Base-by-base conservation (phyloP, 495 filamentous ascomycete genomes). In the Lichina pygmaea region DNA sequence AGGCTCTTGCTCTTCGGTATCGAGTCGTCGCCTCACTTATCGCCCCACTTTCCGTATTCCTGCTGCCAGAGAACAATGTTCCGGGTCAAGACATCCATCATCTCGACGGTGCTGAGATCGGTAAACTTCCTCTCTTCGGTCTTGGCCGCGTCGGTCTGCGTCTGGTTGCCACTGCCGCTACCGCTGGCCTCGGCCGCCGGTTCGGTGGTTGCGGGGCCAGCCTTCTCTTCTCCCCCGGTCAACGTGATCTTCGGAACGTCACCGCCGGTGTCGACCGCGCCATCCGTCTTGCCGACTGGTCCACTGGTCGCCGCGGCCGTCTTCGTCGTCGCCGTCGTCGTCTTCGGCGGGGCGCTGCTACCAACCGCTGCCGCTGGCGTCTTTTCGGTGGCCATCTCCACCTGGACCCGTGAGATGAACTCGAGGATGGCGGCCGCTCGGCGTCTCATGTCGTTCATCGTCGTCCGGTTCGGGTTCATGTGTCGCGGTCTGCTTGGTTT, bases 381-480 rank as follows among this genome's bases (percentile, higher is more conserved):
- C n/a, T 24, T 52, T 50, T 72, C 68, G 33, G 61, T 72, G 0
- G 82, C 86, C 63, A 93, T 71, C 55, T 97, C 89, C 10, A 93
- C 66, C 53, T 94, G 86, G 50, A 82, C 86, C 41, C 81, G 72
- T 7, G 80, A 75, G 52, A 97, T 93, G 57, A 81, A 94, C 39
- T 92, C 84, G 12, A 91, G 64, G 46, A 97, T 86, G 11, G 67
- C 76, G 2, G 75, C 72, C 4, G 85, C 85, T 7, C 81, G 72
- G 48, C 80, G 71, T 60, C 82, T 84, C 79, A 94, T 89, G 51
- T 94, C 86, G 48, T 76, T 78, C 74, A 94, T 80, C 31, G 72
- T 86, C 43, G 85, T 73, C 34, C 67, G 63, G 44, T 68, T 62
- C 12, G 66, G 62, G 47, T 72, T 63, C 52, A 68, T 62, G 37